Percentiles rank a stretch among this genome's conserved stretches.
Evolutionary conservation across 495 filamentous ascomycete species (phyloP).

Genomic region (Aspergillus cavernicola): DNA sequence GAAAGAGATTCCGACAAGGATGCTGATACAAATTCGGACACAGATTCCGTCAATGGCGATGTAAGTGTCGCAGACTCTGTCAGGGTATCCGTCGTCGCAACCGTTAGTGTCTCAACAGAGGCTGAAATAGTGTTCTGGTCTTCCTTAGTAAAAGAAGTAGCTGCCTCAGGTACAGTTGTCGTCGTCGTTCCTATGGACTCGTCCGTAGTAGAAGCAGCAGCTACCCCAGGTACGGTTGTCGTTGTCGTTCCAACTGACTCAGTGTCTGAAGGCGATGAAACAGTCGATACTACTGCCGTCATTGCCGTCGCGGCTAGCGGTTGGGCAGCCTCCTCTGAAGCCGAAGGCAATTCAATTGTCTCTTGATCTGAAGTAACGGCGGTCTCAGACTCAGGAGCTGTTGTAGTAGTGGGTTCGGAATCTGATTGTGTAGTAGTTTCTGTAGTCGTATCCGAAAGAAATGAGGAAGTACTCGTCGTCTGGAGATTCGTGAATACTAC

Average conservation of each 20-base stretch:
- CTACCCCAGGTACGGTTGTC: background rate
- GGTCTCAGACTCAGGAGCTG: background rate
- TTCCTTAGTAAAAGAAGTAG: background rate
- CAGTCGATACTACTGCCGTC: background rate
- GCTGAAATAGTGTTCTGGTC: too few relatives aligned
- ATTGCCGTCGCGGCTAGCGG: background rate
- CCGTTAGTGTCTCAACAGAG: background rate
- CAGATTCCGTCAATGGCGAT: background rate
- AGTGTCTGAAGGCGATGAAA: background rate
- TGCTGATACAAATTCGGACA: background rate
- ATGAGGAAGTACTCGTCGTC: background rate
- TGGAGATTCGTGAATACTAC: constrained; percentile 1
- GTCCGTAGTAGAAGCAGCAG: background rate
- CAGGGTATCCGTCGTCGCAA: background rate
- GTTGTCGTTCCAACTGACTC: background rate
- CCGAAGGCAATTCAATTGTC: background rate
- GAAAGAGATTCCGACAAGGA: background rate
- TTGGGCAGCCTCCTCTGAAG: background rate
- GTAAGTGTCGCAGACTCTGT: background rate
- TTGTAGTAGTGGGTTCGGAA: background rate
- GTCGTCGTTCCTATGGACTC: background rate
- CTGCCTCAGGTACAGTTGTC: background rate
- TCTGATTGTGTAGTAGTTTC: background rate
- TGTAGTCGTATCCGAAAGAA: background rate
- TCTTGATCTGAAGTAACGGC: background rate